phyloP scores from a whole-genome alignment of 2,329 filamentous ascomycete species.

The Diplodia scrobiculata region DNA sequence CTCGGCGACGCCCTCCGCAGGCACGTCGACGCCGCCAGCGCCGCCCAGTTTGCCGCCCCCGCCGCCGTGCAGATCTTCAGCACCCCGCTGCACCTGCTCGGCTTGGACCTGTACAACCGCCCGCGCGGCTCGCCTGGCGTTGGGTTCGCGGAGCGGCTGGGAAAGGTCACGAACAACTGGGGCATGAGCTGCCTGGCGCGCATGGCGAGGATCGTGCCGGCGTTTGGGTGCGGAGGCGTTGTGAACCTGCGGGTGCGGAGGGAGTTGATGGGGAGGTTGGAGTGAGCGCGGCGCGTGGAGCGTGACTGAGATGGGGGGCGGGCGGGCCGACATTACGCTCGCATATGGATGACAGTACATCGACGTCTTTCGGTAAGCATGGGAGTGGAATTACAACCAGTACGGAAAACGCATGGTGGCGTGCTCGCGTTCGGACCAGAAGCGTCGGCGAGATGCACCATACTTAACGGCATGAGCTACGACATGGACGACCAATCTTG shows the following conservation, averaged over 20 bases:
- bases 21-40: conserved; percentile 38
- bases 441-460: not conserved
- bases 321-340: not conserved
- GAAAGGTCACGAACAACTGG: conserved; percentile 74
- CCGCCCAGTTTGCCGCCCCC: conserved; percentile 28
- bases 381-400: not conserved
- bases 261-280: conserved; percentile 61
- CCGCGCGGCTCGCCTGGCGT: conserved; percentile 38
- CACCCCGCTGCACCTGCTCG: conserved; percentile 82
- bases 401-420: not conserved
- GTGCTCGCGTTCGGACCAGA: not conserved
- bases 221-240: conserved; percentile 85
- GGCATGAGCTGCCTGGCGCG: conserved; percentile 70
- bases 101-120: conserved; percentile 83
- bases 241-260: conserved; percentile 74
- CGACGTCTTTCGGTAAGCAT: not conserved
- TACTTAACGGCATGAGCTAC: not conserved
- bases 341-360: not conserved
- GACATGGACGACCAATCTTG: not conserved
- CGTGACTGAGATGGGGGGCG: not conserved
- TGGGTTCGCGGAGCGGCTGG: conserved; percentile 62
- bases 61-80: conserved; percentile 70
- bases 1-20: conserved; percentile 53
- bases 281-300: conserved; percentile 26
- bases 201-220: conserved; percentile 82